phyloP scores from a whole-genome alignment of 352 stramenopile species.

The Pythium biforme region DNA sequence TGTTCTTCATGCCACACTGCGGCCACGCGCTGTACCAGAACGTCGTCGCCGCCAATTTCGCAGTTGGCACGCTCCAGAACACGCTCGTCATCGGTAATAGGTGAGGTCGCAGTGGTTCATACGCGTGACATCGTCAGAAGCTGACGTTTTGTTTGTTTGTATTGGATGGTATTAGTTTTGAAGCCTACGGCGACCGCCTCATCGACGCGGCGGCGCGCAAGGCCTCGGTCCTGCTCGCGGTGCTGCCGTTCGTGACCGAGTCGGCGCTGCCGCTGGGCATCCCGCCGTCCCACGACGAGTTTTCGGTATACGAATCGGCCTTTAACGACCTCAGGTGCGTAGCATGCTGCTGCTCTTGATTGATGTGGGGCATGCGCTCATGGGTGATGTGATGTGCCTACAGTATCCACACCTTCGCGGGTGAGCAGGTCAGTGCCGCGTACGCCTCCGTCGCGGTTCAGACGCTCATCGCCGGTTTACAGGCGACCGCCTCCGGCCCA shows the following conservation, averaged over 20 bases:
- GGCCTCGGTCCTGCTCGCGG: slow-evolving; percentile 43
- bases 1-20: slow-evolving; percentile 94
- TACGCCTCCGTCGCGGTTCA: neutral
- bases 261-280: slow-evolving; percentile 39
- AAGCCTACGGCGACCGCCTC: slow-evolving; percentile 71
- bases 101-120: slow-evolving; percentile 18
- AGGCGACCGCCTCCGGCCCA: neutral
- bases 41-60: slow-evolving; percentile 84
- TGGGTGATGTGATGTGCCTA: neutral
- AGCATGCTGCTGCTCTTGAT: neutral
- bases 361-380: neutral
- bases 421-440: slow-evolving; percentile 8
- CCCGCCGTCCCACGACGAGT: slow-evolving; percentile 49
- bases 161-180: too few species aligned
- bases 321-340: slow-evolving; percentile 73
- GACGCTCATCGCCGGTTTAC: neutral
- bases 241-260: slow-evolving; percentile 55
- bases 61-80: slow-evolving; percentile 26
- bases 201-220: slow-evolving; percentile 42
- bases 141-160: too few species aligned
- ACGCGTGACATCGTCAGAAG: too few species aligned
- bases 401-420: slow-evolving; percentile 25
- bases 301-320: slow-evolving; percentile 59
- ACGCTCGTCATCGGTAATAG: slow-evolving; percentile 89
- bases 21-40: slow-evolving; percentile 87